Conservation (phyloP, 164 flowering plant genomes). For the Stephania cephalantha region DNA sequence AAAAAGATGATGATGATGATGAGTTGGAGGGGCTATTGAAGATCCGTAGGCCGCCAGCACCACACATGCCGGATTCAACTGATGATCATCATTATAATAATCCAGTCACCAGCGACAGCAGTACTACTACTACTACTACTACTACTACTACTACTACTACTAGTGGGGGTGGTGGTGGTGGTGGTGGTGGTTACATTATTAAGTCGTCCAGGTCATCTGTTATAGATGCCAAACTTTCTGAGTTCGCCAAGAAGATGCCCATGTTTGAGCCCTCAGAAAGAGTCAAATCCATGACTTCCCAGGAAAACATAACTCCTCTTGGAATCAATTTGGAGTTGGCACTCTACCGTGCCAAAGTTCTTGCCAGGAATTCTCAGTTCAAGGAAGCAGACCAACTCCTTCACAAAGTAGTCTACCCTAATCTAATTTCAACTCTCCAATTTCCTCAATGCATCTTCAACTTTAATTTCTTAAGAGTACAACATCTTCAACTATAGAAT, state of each 20-base stretch:
- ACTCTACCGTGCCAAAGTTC: conserved; percentile 63
- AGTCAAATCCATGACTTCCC: conserved; percentile 21
- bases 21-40: conserved; percentile 29
- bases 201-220: conserved; percentile 19
- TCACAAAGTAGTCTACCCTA: conserved; percentile 35
- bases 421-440: too few relatives aligned
- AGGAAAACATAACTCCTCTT: conserved; percentile 41
- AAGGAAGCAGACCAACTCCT: conserved; percentile 61
- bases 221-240: conserved; percentile 41
- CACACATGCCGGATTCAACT: conserved; percentile 28
- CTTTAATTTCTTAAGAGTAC: too few relatives aligned
- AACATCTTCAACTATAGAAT: too few relatives aligned
- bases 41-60: conserved; percentile 50
- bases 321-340: conserved; percentile 75
- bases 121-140: conserved; percentile 10
- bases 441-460: too few relatives aligned
- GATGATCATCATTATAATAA: conserved; percentile 15
- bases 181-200: conserved; percentile 11
- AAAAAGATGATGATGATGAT: conserved; percentile 6
- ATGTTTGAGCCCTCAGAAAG: conserved; percentile 69
- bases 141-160: too few relatives aligned
- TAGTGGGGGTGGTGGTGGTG: conserved; percentile 11
- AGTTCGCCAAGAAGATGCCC: conserved; percentile 72
- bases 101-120: conserved; percentile 5
- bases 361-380: conserved; percentile 46